phyloP scores from a whole-genome alignment of 495 filamentous ascomycete species.

The Daldinia bambusicola region DNA sequence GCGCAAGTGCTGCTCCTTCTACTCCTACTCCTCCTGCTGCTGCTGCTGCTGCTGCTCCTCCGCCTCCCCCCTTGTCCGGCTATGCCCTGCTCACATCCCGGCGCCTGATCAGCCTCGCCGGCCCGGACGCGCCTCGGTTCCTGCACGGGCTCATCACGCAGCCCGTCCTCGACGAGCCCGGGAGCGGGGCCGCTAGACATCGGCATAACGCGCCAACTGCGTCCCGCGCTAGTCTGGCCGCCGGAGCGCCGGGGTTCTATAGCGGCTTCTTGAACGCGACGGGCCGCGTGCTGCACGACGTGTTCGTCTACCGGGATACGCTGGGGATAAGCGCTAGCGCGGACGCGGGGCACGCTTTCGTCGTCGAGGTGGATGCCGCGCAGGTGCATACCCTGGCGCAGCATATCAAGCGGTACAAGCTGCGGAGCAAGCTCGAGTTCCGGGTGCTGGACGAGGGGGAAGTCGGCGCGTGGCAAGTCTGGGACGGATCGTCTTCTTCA shows the following conservation, averaged over 20 bases:
- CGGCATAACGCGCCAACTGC: slow-evolving; percentile 34
- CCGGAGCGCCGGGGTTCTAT: slow-evolving; percentile 66
- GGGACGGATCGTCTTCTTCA: slow-evolving; percentile 56
- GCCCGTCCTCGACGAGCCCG: slow-evolving; percentile 64
- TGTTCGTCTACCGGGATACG: slow-evolving; percentile 80
- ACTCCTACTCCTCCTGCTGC: slow-evolving; percentile 39
- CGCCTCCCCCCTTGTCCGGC: slow-evolving; percentile 59
- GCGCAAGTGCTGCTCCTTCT: slow-evolving; percentile 8
- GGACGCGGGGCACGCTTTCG: slow-evolving; percentile 60
- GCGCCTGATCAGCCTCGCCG: slow-evolving; percentile 79
- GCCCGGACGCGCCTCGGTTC: slow-evolving; percentile 80
- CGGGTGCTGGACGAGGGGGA: slow-evolving; percentile 70
- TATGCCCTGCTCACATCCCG: slow-evolving; percentile 71
- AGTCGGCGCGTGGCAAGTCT: slow-evolving; percentile 71
- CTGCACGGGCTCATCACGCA: slow-evolving; percentile 88
- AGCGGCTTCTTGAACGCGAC: slow-evolving; percentile 85
- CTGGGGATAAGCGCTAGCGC: slow-evolving; percentile 44
- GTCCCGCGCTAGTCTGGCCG: not conserved
- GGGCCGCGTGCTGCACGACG: slow-evolving; percentile 86
- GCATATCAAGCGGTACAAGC: slow-evolving; percentile 83
- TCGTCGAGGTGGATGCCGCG: slow-evolving; percentile 82
- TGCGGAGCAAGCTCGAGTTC: slow-evolving; percentile 80
- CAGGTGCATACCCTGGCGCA: slow-evolving; percentile 68
- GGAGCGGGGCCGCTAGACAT: not conserved
- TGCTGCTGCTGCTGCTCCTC: too few species aligned